Percentiles rank a stretch among this genome's conserved stretches.
These are phyloP conservation scores for Tricholoma hemisulphureum DNA, from an alignment of 768 basidiomycete species.

Conservation along the genomic window DNA sequence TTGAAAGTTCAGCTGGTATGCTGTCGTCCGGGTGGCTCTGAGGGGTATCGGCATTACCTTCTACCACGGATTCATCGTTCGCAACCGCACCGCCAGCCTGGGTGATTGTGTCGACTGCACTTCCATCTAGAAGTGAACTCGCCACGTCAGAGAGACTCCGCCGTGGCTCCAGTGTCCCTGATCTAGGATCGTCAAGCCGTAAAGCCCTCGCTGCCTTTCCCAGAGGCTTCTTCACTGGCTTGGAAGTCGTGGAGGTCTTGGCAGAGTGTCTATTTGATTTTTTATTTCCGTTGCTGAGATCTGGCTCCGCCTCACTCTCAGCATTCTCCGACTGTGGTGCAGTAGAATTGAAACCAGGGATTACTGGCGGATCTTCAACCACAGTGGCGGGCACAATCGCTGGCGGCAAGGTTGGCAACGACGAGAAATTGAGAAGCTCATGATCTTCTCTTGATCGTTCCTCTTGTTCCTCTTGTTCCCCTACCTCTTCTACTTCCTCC, in stretches of 20 bases:
- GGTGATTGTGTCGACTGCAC: not conserved
- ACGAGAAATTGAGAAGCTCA: not conserved
- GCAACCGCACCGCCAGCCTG: not conserved
- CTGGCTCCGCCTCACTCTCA: constrained; percentile 3
- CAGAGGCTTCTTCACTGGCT: constrained; percentile 14
- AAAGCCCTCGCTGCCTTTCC: constrained; percentile 14
- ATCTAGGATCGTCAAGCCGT: not conserved
- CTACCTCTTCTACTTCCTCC: constrained; percentile 23
- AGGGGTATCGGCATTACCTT: constrained; percentile 4
- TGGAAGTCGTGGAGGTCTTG: not conserved
- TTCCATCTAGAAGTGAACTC: not conserved
- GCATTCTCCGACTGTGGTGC: not conserved
- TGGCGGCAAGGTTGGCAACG: constrained; percentile 5
- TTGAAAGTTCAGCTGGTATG: constrained; percentile 41
- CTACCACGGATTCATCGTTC: not conserved
- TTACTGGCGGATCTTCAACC: not conserved
- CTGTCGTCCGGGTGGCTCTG: not conserved
- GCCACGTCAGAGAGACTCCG: not conserved
- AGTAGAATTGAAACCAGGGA: not conserved
- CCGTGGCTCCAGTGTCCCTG: not conserved
- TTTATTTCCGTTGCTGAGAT: constrained; percentile 10
- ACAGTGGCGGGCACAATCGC: not conserved
- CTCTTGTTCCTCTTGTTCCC: constrained; percentile 2
- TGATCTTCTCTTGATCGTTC: constrained; percentile 1
- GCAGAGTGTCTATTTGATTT: constrained; percentile 5